Evolutionary conservation across 345 rosid species (phyloP).

Genomic region (Hibiscus tridactylites): DNA sequence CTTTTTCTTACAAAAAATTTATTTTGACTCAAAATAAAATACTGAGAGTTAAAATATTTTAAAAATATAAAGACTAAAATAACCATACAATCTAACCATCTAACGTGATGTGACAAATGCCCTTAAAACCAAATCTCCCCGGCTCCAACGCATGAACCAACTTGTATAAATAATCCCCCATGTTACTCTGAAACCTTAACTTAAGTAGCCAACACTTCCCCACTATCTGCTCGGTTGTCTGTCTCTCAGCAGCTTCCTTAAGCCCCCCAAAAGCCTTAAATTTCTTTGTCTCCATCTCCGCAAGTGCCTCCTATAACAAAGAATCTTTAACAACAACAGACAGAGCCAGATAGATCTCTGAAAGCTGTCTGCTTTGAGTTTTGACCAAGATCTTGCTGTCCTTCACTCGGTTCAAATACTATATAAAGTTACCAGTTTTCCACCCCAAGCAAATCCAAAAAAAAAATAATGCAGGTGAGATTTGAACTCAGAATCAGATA

Average conservation of each 20-base stretch:
- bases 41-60: too few species aligned
- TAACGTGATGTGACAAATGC: too few species aligned
- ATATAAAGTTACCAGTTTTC: neutral
- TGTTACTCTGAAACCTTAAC: slow-evolving; percentile 26
- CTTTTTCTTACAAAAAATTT: fast-evolving
- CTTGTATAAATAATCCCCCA: slow-evolving; percentile 16
- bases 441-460: slow-evolving; percentile 6
- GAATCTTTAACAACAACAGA: slow-evolving; percentile 38
- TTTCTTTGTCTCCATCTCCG: slow-evolving; percentile 44
- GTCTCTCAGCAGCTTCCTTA: slow-evolving; percentile 26
- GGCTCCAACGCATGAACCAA: slow-evolving; percentile 36
- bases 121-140: neutral
- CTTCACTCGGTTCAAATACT: neutral
- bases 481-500: neutral
- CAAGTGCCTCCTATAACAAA: slow-evolving; percentile 2
- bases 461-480: neutral
- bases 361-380: slow-evolving; percentile 39
- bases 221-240: slow-evolving; percentile 37
- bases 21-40: too few species aligned
- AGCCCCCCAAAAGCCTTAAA: slow-evolving; percentile 21
- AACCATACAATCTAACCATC: too few species aligned
- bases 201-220: slow-evolving; percentile 23
- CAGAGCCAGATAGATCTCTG: slow-evolving; percentile 53
- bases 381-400: slow-evolving; percentile 34
- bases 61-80: too few species aligned